phyloP scores from a whole-genome alignment of 2,329 filamentous ascomycete species.

The Pyrenophora graminea region DNA sequence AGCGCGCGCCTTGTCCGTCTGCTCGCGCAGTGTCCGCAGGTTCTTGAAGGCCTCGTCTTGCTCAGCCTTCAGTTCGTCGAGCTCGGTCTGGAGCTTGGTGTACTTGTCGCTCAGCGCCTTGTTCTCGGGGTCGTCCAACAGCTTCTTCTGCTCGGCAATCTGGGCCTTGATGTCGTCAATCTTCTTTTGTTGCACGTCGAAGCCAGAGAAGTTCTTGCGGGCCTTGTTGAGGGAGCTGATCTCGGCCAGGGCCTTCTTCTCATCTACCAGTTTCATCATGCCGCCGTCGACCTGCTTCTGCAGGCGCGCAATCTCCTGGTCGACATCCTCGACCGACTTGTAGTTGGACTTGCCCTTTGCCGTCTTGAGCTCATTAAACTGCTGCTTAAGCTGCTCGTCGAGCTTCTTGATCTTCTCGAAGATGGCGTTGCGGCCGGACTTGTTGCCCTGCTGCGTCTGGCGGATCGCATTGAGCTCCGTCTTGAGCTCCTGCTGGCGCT shows the following conservation, averaged over 20 bases:
- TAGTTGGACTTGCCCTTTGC: conserved; percentile 79
- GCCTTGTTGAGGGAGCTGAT: conserved; percentile 82
- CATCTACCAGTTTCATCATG: conserved; percentile 93
- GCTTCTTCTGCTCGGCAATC: conserved; percentile 86
- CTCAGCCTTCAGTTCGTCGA: conserved; percentile 88
- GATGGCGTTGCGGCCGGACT: conserved; percentile 75
- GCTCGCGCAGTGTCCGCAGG: conserved; percentile 80
- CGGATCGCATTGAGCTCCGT: conserved; percentile 82
- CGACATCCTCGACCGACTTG: conserved; percentile 87
- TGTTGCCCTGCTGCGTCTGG: conserved; percentile 83
- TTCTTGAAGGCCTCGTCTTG: conserved; percentile 90
- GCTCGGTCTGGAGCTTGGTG: conserved; percentile 80
- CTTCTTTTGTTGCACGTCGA: conserved; percentile 83
- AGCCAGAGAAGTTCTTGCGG: conserved; percentile 85
- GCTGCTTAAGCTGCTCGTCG: conserved; percentile 84
- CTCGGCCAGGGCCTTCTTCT: conserved; percentile 89
- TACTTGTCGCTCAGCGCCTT: conserved; percentile 88
- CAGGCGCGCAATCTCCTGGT: conserved; percentile 77
- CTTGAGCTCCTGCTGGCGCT: conserved; percentile 85
- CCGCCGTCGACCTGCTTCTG: conserved; percentile 87
- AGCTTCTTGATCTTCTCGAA: conserved; percentile 91
- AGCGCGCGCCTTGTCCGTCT: conserved; percentile 79
- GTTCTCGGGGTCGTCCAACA: conserved; percentile 86
- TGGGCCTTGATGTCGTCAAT: conserved; percentile 87
- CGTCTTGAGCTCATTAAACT: conserved; percentile 83